phyloP scores from a whole-genome alignment of 129 eudicot species.

The carrot (Daucus carota) region DH1_v3.0 NC_030382.2:26589001-26589500 shows the following conservation, averaged over 20 bases:
- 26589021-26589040: no score
- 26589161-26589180: neutral
- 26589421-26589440: neutral
- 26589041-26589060: neutral
- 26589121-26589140: neutral
- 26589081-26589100: neutral
- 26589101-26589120: neutral
- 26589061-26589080: neutral
- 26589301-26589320: neutral
- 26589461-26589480: neutral
- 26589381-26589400: neutral
- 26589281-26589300: neutral
- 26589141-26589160: neutral
- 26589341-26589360: neutral
- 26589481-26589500: slow-evolving; percentile 17
- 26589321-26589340: neutral
- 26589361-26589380: neutral
- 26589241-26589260: neutral
- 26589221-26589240: neutral
- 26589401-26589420: neutral
- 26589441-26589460: neutral
- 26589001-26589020: no score
- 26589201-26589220: neutral
- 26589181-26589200: neutral
- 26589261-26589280: neutral